Base-by-base conservation (phyloP, 2,329 filamentous ascomycete species). In the Talaromyces piceae region DNA sequence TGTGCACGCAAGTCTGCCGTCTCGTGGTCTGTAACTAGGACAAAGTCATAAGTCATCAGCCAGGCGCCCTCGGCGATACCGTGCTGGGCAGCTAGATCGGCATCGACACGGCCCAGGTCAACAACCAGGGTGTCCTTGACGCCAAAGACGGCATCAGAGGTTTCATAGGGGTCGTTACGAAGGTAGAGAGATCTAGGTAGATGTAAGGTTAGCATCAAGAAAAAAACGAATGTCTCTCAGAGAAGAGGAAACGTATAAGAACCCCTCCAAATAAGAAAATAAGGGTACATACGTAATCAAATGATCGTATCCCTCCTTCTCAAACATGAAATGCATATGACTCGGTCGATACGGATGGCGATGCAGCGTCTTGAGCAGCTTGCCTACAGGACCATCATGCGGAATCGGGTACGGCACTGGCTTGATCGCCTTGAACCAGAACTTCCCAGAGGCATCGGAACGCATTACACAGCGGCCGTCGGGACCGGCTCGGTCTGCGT, bases 391-490 rank as follows among this genome's bases (percentile, higher is more conserved):
- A 7, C 87, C 88, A 68, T 95, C 88, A 60, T 88, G 77, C 1
- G 88, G 88, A 61, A 94, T 93, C 0, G 87, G 85, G 68, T 95
- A 95, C 49, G 85, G 83, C 52, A 95, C 88, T 0, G 90, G 90
- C 54, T 85, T 83, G 63, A 95, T 88, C 0, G 85, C 88, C 61
- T 83, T 84, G 73, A 94, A 95, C 83, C 86, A 94, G 65, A 95
- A 93, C 1, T 76, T 63, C 0, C 91, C 91, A 30, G 89, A 73
- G 0, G 77, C 73, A 58, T 91, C 87, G 54, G 77, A 86, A 39
- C 70, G 70, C 74, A 89, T 77, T 52, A 91, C 77, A 51, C 85
- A 87, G 39, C 88, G 75, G 45, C 88, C 87, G 70, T 88, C 86
- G 0, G 87, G 85, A 1, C 74, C 77, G 6, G 76, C 68, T 3